Evolutionary conservation across 495 filamentous ascomycete genomes (phyloP), one percentile per base, ranked within the genome.

Genomic region (Margaritispora aquatica): DNA sequence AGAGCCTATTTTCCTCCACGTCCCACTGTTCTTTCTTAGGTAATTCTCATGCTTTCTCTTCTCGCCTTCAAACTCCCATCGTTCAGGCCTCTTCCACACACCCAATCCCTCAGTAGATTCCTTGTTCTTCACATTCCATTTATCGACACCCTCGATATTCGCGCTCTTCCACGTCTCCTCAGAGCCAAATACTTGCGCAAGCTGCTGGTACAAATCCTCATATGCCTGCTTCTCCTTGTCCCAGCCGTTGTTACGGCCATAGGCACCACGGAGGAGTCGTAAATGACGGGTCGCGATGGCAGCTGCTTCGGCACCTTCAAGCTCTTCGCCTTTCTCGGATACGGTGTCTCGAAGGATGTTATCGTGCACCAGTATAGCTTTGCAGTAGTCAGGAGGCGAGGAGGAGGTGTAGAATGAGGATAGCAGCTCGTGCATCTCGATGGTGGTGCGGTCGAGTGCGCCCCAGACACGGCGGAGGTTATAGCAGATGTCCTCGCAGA

Each of bases 401-500:
- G 75, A 75, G 1, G 73, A 71, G 1, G 78, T 77, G 62, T 79
- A 82, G 21, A 87, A 73, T 0, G 71, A 71, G 0, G 81, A 80
- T 0, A 86, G 76, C 48, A 85, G 73, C 59, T 78, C 73, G 31
- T 73, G 75, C 75, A 84, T 80, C 13, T 80, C 74, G 22, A 86
- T 68, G 0, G 83, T 80, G 17, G 80, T 74, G 1, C 68, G 66
- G 63, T 87, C 80, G 7, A 79, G 74, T 24, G 75, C 75, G 21
- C 82, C 82, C 66, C 79, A 82, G 5, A 78, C 77, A 44, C 80
- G 79, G 8, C 81, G 80, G 49, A 87, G 71, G 57, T 87, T 87
- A 70, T 87, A 86, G 69, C 80, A 83, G 59, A 87, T 81, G 64
- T 80, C 79, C 51, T 82, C 80, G 66, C 77, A 77, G 0, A 87